Conservation (phyloP, 1,139 yeast genomes). For the Wickerhamomyces sp. region DNA sequence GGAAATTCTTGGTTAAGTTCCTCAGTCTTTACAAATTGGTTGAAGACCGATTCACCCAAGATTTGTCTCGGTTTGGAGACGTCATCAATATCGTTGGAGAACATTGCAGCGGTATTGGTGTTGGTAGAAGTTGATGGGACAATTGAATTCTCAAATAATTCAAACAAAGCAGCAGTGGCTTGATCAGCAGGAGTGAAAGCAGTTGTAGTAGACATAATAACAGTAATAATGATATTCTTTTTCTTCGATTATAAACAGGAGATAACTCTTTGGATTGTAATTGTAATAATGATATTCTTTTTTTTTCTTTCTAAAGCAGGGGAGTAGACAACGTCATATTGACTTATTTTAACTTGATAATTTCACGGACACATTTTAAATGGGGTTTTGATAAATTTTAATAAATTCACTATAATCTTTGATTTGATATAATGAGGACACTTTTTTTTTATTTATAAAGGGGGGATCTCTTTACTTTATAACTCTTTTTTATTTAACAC, state of each 20-base stretch:
- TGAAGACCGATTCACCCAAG: constrained; percentile 40
- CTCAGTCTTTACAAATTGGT: constrained; percentile 28
- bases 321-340: constrained; percentile 19
- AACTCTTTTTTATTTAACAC: constrained; percentile 3
- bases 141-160: constrained; percentile 19
- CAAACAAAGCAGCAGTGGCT: constrained; percentile 20
- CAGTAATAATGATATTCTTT: background rate
- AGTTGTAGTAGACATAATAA: constrained; percentile 1
- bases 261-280: constrained; percentile 1
- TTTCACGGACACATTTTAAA: constrained; percentile 23
- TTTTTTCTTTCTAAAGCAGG: background rate
- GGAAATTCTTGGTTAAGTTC: constrained; percentile 16
- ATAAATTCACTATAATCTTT: constrained; percentile 5
- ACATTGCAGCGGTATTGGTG: constrained; percentile 3
- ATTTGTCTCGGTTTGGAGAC: constrained; percentile 25
- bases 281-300: constrained; percentile 2
- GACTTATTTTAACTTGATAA: constrained; percentile 16
- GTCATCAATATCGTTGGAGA: background rate
- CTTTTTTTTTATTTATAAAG: background rate
- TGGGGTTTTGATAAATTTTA: constrained; percentile 1
- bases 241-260: too few relatives aligned
- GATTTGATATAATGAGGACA: constrained; percentile 6
- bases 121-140: constrained; percentile 3
- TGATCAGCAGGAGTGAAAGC: constrained; percentile 1
- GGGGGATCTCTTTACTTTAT: background rate